Evolutionary conservation across 176 grass and related monocot species (phyloP), one percentile per base, ranked within the genome.

Genomic region (Calamus simplicifolius): DNA sequence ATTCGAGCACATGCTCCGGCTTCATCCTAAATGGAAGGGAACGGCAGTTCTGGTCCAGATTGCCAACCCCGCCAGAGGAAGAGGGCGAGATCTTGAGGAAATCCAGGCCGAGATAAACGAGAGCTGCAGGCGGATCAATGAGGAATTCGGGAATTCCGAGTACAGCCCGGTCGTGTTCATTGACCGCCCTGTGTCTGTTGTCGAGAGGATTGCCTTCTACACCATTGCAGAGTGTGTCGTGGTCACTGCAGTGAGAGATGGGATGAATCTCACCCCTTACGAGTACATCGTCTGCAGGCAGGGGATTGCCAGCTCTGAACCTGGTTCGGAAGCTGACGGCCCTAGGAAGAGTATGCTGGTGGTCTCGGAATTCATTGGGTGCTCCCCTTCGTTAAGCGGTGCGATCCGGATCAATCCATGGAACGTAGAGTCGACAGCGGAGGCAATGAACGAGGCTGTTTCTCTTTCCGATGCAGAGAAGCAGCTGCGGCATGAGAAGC

Each of bases 241-340:
- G 54, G 83, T 86, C 25, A 77, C 83, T 8, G 83, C 83, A 17
- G 60, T 86, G 64, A 65, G 62, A 23, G 62, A 65, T 25, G 62
- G 62, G 6, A 28, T 65, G 62, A 65, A 65, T 16, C 49, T 86
- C 53, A 81, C 78, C 27, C 83, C 83, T 27, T 86, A 86, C 16
- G 83, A 86, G 61, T 86, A 86, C 61, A 81, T 86, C 57, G 73
- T 86, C 38, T 86, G 73, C 21, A 81, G 83, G 38, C 78, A 81
- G 59, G 83, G 83, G 25, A 69, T 81, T 59, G 61, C 74, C 25
- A 27, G 49, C 59, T 69, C 64, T 56, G 63, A 68, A 10, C 43
- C 48, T 6, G 78, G 57, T 62, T 71, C 71, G 4, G 51, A 14
- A 3, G 27, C 4, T 5, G 54, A 70, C 57, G 60, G 23, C 25